Percentiles rank a stretch among this genome's conserved stretches.
These are phyloP conservation scores for Babesia divergens DNA, from an alignment of 169 alveolate genomes.

Conservation along the genomic window DNA sequence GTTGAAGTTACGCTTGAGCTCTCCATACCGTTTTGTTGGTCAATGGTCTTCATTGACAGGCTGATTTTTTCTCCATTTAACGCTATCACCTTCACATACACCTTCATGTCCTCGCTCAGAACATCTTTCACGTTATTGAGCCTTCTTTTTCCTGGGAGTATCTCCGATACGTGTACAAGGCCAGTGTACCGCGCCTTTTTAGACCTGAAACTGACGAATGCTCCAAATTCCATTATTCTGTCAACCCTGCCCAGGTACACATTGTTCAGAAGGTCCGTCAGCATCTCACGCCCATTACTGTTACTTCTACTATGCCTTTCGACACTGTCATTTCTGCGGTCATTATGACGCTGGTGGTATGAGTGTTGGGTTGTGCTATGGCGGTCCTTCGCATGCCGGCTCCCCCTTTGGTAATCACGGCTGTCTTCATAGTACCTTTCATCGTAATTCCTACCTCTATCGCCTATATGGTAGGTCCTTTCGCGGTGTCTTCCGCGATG, in stretches of 20 bases:
- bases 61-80: conserved; percentile 66
- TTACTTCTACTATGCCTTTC: neutral
- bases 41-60: conserved; percentile 81
- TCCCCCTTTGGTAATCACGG: neutral
- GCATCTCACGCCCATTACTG: neutral
- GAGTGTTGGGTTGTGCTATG: neutral
- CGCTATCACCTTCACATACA: conserved; percentile 54
- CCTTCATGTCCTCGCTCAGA: conserved; percentile 48
- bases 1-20: conserved; percentile 4
- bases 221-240: conserved; percentile 75
- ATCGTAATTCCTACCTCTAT: conserved; percentile 29
- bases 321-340: neutral
- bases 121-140: conserved; percentile 30
- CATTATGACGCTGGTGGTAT: neutral
- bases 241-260: conserved; percentile 71
- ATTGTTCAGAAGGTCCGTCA: neutral
- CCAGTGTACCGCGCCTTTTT: conserved; percentile 75
- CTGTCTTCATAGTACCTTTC: neutral
- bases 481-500: neutral
- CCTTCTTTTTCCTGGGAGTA: conserved; percentile 41
- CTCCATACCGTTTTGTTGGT: conserved; percentile 76
- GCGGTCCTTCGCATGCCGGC: neutral
- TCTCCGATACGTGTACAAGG: conserved; percentile 76
- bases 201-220: conserved; percentile 70
- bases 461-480: neutral